phyloP scores from a whole-genome alignment of 495 filamentous ascomycete species.

The Aspergillus sclerotiicarbonarius region DNA sequence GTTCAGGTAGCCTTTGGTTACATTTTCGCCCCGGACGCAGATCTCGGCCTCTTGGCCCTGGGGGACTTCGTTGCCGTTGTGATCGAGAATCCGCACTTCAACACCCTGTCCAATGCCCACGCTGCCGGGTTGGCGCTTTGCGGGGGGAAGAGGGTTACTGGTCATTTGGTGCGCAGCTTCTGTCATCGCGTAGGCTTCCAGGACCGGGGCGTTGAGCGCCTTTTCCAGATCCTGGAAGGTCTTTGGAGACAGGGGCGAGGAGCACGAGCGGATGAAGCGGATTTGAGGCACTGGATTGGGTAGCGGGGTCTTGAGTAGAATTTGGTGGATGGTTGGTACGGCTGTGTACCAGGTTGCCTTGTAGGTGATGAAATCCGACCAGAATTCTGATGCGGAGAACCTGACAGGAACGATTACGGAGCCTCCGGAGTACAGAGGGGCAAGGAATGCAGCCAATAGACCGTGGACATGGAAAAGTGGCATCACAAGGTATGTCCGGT shows the following conservation, averaged over 20 bases:
- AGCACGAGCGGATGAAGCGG: slow-evolving; percentile 85
- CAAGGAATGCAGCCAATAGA: slow-evolving; percentile 73
- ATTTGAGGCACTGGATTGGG: slow-evolving; percentile 67
- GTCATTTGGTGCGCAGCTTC: slow-evolving; percentile 90
- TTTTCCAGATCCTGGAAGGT: slow-evolving; percentile 72
- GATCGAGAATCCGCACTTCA: slow-evolving; percentile 72
- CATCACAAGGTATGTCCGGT: slow-evolving; percentile 87
- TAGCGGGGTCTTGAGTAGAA: slow-evolving; percentile 67
- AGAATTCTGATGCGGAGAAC: slow-evolving; percentile 84
- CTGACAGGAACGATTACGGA: slow-evolving; percentile 69
- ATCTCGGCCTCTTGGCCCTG: slow-evolving; percentile 73
- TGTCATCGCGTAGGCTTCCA: slow-evolving; percentile 91
- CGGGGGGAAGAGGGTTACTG: slow-evolving; percentile 75
- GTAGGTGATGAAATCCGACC: slow-evolving; percentile 66
- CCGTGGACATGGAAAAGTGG: slow-evolving; percentile 89
- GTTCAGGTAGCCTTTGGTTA: slow-evolving; percentile 80
- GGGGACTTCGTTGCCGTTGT: slow-evolving; percentile 57
- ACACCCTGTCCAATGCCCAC: slow-evolving; percentile 81
- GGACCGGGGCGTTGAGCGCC: slow-evolving; percentile 70
- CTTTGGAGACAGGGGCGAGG: slow-evolving; percentile 73
- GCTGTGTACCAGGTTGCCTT: slow-evolving; percentile 88
- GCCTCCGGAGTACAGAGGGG: slow-evolving; percentile 67
- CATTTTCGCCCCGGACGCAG: slow-evolving; percentile 74
- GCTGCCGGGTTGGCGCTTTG: slow-evolving; percentile 69
- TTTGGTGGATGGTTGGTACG: slow-evolving; percentile 86